Evolutionary conservation across 306 rosid species (phyloP), one percentile per base, ranked within the genome.

Genomic region (Trifolium dubium): DNA sequence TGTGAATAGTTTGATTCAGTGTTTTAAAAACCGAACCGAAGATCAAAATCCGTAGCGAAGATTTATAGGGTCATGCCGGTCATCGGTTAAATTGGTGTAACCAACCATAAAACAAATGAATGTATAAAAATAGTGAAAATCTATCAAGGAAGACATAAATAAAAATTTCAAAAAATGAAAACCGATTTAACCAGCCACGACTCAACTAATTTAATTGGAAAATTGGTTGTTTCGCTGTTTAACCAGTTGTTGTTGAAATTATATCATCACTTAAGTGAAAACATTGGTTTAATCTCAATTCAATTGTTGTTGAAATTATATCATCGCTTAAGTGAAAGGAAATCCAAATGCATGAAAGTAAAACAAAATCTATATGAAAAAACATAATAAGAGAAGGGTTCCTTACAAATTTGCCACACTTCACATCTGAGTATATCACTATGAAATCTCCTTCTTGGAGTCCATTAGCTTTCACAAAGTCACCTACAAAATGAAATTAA

Each of bases 361-460:
- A 11, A 11, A 5, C 11, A 11, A 2, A 51, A 19, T 10, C 0
- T 3, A 13, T 10, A 43, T 1, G 41, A 19, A 5, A 4, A 3
- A 28, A 28, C 10, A 11, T 2, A 18, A 41, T 43, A 32, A 4
- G 43, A 68, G 49, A 62, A 13, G n/a, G n/a, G 69, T 0, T 0
- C 37, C 86, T 44, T 82, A 94, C 98, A 82, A 72, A 94, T 94
- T 94, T 94, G 71, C 88, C 92, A 73, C 95, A 86, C 85, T 88
- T 94, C 23, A 91, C 80, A 74, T 94, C 99, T 35, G 97, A 89
- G 76, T 94, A 94, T 61, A 94, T 86, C 73, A 94, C 99, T 51
- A 94, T 94, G 86, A 94, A 94, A 81, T 94, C 99, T 53, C 99
- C 99, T 67, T 94, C 99, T 80, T 92, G 99, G 75, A 94, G 99